Percentiles rank a stretch among this genome's conserved stretches.
Conservation (phyloP, 805 yeast species). For the Candida maris region DNA sequence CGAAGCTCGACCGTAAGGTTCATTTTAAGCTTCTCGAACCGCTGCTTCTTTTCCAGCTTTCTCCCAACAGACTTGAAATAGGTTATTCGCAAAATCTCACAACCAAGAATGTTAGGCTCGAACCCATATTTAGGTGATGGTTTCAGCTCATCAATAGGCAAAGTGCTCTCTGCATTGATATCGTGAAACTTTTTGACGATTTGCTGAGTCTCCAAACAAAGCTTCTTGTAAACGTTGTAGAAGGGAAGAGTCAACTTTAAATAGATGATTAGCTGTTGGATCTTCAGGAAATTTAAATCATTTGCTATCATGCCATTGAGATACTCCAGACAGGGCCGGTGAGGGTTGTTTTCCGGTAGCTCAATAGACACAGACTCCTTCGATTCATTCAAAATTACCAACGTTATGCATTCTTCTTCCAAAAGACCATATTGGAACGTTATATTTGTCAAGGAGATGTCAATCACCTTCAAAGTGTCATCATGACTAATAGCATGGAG, state of each 20-base stretch:
- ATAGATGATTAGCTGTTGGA: slow-evolving; percentile 27
- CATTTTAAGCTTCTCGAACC: slow-evolving; percentile 17
- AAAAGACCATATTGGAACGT: slow-evolving; percentile 31
- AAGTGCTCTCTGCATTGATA: slow-evolving; percentile 12
- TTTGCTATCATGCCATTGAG: slow-evolving; percentile 22
- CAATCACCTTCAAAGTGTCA: slow-evolving; percentile 22
- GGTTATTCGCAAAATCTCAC: slow-evolving; percentile 23
- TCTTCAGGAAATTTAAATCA: slow-evolving; percentile 16
- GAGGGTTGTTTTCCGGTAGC: slow-evolving; percentile 30
- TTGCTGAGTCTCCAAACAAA: slow-evolving; percentile 11
- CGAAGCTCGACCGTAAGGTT: slow-evolving; percentile 23
- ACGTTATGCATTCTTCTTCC: slow-evolving; percentile 24
- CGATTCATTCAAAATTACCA: slow-evolving; percentile 20
- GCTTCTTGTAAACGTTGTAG: slow-evolving; percentile 18
- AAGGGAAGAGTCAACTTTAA: slow-evolving; percentile 29
- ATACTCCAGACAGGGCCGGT: slow-evolving; percentile 22
- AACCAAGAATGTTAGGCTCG: slow-evolving; percentile 18
- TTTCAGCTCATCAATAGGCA: slow-evolving; percentile 10
- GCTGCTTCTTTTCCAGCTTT: slow-evolving; percentile 19
- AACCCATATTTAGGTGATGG: slow-evolving; percentile 19
- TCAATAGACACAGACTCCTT: slow-evolving; percentile 23
- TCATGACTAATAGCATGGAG: slow-evolving; percentile 29
- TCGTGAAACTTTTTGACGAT: slow-evolving; percentile 12
- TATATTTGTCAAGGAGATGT: slow-evolving; percentile 26
- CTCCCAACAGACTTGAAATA: slow-evolving; percentile 23